Percentiles rank a stretch among this genome's conserved stretches.
phyloP scores from a whole-genome alignment of 2,329 filamentous ascomycete genomes.

The Cercospora zeina region DNA sequence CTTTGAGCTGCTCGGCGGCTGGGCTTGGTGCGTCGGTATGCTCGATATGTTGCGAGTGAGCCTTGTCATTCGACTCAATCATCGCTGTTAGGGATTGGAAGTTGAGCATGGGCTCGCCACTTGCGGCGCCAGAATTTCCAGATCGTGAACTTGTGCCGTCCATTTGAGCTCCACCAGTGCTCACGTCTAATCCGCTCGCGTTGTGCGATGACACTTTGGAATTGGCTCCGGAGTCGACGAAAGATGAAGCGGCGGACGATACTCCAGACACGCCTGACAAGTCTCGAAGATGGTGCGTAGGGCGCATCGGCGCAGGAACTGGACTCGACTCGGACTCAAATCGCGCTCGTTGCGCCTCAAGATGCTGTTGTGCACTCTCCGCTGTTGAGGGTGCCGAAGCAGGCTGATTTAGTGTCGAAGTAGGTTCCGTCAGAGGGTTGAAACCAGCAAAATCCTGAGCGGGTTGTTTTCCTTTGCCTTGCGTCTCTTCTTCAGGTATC shows the following conservation, averaged over 20 bases:
- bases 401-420: slow-evolving; percentile 45
- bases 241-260: slow-evolving; percentile 78
- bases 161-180: slow-evolving; percentile 16
- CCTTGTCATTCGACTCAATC: slow-evolving; percentile 62
- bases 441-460: slow-evolving; percentile 47
- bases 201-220: slow-evolving; percentile 47
- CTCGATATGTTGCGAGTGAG: slow-evolving; percentile 45
- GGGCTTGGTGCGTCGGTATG: slow-evolving; percentile 27
- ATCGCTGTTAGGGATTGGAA: slow-evolving; percentile 84
- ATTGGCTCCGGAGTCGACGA: slow-evolving; percentile 62
- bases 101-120: slow-evolving; percentile 81
- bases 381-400: slow-evolving; percentile 27
- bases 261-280: slow-evolving; percentile 86
- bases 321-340: slow-evolving; percentile 39
- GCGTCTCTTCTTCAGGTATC: slow-evolving; percentile 42
- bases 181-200: slow-evolving; percentile 57
- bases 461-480: slow-evolving; percentile 52
- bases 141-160: slow-evolving; percentile 29
- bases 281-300: slow-evolving; percentile 66
- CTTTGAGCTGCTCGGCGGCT: slow-evolving; percentile 29
- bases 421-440: slow-evolving; percentile 47
- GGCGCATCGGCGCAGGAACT: slow-evolving; percentile 31
- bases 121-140: slow-evolving; percentile 51
- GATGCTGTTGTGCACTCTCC: slow-evolving; percentile 48
- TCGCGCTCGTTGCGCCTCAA: slow-evolving; percentile 49